phyloP scores from a whole-genome alignment of 176 grass and related monocot species.

The Pharus latifolius region DNA sequence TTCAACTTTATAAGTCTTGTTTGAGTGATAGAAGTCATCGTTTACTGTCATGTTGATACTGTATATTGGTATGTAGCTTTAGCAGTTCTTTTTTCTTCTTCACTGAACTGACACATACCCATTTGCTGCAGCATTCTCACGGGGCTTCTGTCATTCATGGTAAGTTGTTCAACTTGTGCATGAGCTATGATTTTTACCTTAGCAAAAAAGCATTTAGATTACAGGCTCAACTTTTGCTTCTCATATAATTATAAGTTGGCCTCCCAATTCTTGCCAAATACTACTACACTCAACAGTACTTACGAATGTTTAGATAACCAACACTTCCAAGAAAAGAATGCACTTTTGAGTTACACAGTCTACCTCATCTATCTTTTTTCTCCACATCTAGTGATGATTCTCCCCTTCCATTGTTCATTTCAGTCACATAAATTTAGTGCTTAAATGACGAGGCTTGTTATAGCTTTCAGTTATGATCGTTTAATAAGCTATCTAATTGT shows the following conservation, averaged over 20 bases:
- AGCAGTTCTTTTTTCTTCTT: background rate
- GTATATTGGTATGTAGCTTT: background rate
- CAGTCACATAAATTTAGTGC: background rate
- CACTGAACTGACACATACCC: conserved; percentile 16
- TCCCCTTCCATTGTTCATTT: background rate
- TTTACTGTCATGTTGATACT: background rate
- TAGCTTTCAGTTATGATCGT: background rate
- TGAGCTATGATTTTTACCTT: background rate
- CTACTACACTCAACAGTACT: background rate
- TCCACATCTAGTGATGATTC: background rate
- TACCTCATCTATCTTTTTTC: background rate
- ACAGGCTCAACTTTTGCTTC: background rate
- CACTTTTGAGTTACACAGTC: too few relatives aligned
- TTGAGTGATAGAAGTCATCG: background rate
- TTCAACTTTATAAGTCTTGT: background rate
- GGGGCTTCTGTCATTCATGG: conserved; percentile 97
- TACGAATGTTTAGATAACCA: background rate
- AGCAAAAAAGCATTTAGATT: background rate
- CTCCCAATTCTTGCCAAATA: background rate
- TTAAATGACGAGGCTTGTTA: background rate
- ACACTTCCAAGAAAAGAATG: background rate
- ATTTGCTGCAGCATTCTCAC: conserved; percentile 85
- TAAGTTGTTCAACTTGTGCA: conserved; percentile 27
- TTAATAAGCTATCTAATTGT: background rate
- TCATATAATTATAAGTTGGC: background rate